Evolutionary conservation across 805 yeast genomes (phyloP).

Genomic region (Kodamaea nitidulidarum): DNA sequence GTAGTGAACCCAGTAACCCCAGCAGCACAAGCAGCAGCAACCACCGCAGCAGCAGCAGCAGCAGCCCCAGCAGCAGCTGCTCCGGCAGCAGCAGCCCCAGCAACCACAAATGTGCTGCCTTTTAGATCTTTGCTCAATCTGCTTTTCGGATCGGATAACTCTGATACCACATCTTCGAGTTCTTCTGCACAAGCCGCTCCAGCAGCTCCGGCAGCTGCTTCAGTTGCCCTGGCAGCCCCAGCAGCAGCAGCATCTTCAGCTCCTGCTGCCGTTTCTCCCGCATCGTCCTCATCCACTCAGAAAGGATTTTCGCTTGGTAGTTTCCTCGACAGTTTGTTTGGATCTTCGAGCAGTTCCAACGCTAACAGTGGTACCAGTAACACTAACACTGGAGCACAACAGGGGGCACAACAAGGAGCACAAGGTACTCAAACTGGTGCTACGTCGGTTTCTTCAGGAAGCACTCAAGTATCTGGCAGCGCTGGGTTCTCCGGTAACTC

Average conservation of each 20-base stretch:
- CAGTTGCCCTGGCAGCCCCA: constrained; percentile 2
- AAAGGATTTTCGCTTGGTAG: background rate
- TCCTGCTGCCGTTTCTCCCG: constrained; percentile 11
- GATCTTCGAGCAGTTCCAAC: constrained; percentile 2
- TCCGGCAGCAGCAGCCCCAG: constrained; percentile 19
- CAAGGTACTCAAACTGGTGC: no score
- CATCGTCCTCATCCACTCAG: background rate
- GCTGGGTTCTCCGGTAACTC: no score
- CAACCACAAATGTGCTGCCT: background rate
- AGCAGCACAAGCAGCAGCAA: background rate
- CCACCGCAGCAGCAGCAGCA: constrained; percentile 16
- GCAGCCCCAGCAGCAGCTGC: constrained; percentile 23
- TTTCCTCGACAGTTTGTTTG: background rate
- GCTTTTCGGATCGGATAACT: constrained; percentile 8
- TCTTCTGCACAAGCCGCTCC: background rate
- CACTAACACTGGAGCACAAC: no score
- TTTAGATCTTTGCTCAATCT: constrained; percentile 11
- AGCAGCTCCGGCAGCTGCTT: constrained; percentile 1
- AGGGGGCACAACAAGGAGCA: no score
- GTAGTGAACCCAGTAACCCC: no score
- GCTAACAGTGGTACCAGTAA: background rate
- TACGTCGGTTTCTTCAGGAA: no score
- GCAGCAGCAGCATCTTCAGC: constrained; percentile 17
- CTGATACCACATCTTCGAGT: no score
- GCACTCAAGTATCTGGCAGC: no score